These are phyloP conservation scores for Globisporangium acanthophoron DNA, from an alignment of 352 stramenopile genomes.

Conservation along the genomic window DNA sequence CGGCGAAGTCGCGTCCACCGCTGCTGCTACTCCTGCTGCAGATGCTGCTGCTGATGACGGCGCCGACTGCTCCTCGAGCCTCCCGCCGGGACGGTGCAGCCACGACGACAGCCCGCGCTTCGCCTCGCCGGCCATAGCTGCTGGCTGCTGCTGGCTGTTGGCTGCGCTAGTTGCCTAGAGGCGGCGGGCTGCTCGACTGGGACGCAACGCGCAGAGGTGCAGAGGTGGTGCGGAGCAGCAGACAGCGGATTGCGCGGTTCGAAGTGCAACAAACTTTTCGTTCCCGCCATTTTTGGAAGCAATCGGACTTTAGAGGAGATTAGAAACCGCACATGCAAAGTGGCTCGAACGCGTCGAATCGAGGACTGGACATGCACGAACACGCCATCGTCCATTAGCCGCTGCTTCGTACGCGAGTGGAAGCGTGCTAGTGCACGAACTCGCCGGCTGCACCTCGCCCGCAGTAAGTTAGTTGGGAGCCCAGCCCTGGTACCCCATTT, in stretches of 20 bases:
- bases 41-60: not conserved
- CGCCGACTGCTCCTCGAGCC: not conserved
- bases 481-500: conserved; percentile 11
- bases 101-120: conserved; percentile 30
- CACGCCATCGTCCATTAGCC: not conserved
- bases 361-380: not conserved
- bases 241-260: not conserved
- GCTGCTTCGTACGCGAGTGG: not conserved
- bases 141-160: conserved; percentile 2
- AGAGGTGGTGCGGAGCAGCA: too few relatives aligned
- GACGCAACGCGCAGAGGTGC: not conserved
- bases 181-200: not conserved
- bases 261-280: not conserved
- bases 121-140: conserved; percentile 23
- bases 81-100: conserved; percentile 14
- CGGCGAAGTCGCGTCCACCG: conserved; percentile 19
- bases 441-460: not conserved
- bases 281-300: not conserved
- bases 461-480: conserved; percentile 7
- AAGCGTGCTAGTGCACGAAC: not conserved
- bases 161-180: not conserved
- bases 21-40: not conserved
- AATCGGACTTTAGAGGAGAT: not conserved
- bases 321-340: not conserved
- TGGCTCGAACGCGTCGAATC: not conserved